Evolutionary conservation across 2,329 filamentous ascomycete species (phyloP), one percentile per base, ranked within the genome.

Genomic region (Fusarium sp.): DNA sequence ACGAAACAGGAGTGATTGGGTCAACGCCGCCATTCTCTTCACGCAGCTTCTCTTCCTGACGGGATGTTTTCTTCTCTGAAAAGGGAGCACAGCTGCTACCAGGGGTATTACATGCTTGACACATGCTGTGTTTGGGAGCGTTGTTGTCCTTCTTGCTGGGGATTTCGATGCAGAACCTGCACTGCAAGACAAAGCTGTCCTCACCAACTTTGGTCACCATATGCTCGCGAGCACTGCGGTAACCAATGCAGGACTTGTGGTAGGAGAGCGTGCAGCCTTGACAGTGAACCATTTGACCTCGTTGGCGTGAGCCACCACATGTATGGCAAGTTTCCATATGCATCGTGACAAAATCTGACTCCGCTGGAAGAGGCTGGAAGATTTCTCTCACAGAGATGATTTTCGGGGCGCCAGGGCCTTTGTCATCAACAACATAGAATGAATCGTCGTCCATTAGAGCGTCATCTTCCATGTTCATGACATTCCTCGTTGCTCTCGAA

Each of bases 231-330:
- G 79, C 83, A 54, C 86, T 87, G 51, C 96, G 88, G 50, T 86
- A 84, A 2, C 95, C 94, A 28, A 99, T 84, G 76, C 96, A 99
- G 42, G 82, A 82, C 78, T 92, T 93, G 80, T 99, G 96, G 72
- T 93, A 97, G 0, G 92, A 86, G 49, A 90, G 84, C 3, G 91
- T 93, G 78, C 96, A 99, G 30, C 96, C 96, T 80, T 99, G 97
- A 73, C 96, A 99, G 75, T 91, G 90, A 34, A 99, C 86, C 25
- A 99, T 83, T 41, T 87, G 84, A 1, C 93, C 93, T 18, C 78
- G 80, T n/a, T 82, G 80, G 49, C 81, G 82, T 7, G 78, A 77
- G 14, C 77, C 74, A 20, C 72, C 63, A 76, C 96, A 99, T 4
- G 89, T 86, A 71, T 93, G 90, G 78, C 96, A 99, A 10, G 82